Evolutionary conservation across 2,329 filamentous ascomycete species (phyloP), one percentile per base, ranked within the genome.

Genomic region (Aspergillus fumigatus): DNA sequence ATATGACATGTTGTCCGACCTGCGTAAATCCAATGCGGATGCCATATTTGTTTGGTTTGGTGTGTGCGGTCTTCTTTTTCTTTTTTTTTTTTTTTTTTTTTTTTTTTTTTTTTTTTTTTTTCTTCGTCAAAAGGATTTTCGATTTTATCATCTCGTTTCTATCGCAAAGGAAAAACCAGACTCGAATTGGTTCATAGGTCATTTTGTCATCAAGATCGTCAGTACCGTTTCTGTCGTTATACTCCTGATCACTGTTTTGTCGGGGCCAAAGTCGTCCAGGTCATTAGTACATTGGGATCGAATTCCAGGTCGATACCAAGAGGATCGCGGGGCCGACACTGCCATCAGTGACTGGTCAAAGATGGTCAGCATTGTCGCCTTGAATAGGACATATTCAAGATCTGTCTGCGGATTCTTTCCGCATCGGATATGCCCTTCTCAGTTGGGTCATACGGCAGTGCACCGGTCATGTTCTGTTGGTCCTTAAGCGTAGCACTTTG

Each of bases 331-430:
- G 27, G 43, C 35, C 32, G 21, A 25, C 50, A 52, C 40, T 52
- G 25, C n/a, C 23, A 29, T 26, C 50, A 52, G 17, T 26, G 25
- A 17, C n/a, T 23, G n/a, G 29, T 32, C 14, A 48, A 56, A 56
- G 53, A 43, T 52, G 25, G 55, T 59, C 54, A 61, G 29, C 55
- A 54, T 61, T 62, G 58, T 66, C 63, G 57, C 66, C 62, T 62
- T 60, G 66, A 60, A 62, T 68, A 69, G 53, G 71, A 63, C 67
- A 72, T 67, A 56, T 72, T 74, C 58, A 74, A 53, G 29, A 74
- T 74, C 59, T 75, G 71, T 53, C 73, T 66, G 40, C 71, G 70
- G 49, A 75, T 75, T 8, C 72, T 68, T 58, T 75, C 71, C 21
- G 71, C 73, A 60, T 75, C 72, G 9, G 71, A 70, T 48, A 74